Evolutionary conservation across 805 yeast species (phyloP), one percentile per base, ranked within the genome.

Genomic region (Saturnispora mendoncae): DNA sequence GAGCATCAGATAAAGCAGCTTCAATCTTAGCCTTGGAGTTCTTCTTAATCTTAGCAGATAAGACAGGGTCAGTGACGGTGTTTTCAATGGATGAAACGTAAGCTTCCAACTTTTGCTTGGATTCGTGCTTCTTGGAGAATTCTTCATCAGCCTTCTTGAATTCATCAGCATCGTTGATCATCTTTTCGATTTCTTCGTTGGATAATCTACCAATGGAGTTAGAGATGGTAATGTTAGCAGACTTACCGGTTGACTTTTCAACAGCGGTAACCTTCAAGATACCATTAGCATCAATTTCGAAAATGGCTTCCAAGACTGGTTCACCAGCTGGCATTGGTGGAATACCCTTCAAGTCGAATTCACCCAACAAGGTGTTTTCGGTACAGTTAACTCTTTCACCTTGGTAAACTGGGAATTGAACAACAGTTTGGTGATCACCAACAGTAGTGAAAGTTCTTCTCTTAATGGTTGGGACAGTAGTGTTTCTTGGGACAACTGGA

Each of bases 241-340:
- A 76, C 71, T 90, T 87, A 73, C 98, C 98, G 54, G 97, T 90
- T 50, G 96, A 88, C 75, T 90, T 90, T 78, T 90, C 98, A 64
- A 83, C 81, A 52, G 98, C 98, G 58, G 96, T 88, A 62, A 90
- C 98, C 84, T 90, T 92, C 69, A 90, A 80, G 78, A 90, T 92
- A 79, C 98, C 98, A 72, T 90, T 92, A 65, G 97, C 97, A 71
- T 92, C 98, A 64, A 92, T 90, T 72, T 90, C 95, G 71, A 90
- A 92, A 68, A 90, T 92, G 59, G 95, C 97, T 78, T 90, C 97
- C 65, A 90, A 82, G 67, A 86, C 96, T 68, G 98, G 97, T 71
- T 87, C 96, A 72, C 97, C 97, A 73, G 96, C 94, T 70, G 86
- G 85, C 74, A 92, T 78, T 67, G 97, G 97, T 67, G 98, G 97